A percentile compares a stretch with the other conserved stretches of the same genome.
These are phyloP conservation scores for Hypomyces rosellus DNA, from an alignment of 2,329 filamentous ascomycete genomes.

Conservation along the genomic window DNA sequence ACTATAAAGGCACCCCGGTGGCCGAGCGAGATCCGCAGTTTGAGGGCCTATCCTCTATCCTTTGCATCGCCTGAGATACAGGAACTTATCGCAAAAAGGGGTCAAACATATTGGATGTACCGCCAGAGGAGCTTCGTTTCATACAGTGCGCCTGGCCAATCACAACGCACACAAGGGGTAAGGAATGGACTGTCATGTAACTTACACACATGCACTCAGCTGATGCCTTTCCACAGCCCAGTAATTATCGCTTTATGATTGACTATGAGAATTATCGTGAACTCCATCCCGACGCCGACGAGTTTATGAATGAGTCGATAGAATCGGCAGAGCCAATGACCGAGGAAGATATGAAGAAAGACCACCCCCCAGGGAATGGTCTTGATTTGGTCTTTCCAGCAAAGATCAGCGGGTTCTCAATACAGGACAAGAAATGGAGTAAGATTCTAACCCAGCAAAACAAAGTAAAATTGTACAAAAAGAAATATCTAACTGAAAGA, in stretches of 20 bases:
- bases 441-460: neutral
- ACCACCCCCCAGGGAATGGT: neutral
- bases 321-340: neutral
- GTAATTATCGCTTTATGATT: neutral
- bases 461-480: too few relatives aligned
- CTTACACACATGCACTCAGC: neutral
- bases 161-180: neutral
- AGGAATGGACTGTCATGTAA: neutral
- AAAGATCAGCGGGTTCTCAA: neutral
- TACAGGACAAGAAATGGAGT: too few relatives aligned
- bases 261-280: neutral
- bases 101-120: neutral
- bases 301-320: neutral
- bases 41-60: neutral
- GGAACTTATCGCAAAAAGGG: neutral
- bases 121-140: slow-evolving; percentile 1
- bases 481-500: too few relatives aligned
- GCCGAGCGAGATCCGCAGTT: neutral
- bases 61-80: neutral
- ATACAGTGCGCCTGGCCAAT: neutral
- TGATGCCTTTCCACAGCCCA: neutral
- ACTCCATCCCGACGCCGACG: neutral
- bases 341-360: neutral
- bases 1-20: neutral
- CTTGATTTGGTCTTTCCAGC: neutral